A percentile compares a stretch with the other conserved stretches of the same genome.
Evolutionary conservation across 176 grass and related monocot genomes (phyloP).

Genomic region (Poa pratensis): DNA sequence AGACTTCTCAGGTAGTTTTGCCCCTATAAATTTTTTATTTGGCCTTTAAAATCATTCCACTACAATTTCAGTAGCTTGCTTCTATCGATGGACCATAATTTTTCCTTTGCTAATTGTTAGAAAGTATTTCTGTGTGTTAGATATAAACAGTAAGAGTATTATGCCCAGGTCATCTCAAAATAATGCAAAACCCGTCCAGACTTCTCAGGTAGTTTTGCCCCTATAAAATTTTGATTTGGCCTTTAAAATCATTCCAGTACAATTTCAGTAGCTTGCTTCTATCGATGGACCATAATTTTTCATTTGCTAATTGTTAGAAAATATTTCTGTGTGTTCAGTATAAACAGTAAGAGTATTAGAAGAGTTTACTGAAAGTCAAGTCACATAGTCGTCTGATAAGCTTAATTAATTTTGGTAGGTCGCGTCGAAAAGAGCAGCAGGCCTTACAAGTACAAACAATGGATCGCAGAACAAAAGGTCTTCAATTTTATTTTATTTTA

Average conservation of each 20-base stretch:
- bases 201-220: constrained; percentile 44
- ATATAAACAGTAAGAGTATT: neutral
- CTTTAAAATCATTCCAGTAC: constrained; percentile 16
- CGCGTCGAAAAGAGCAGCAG: constrained; percentile 24
- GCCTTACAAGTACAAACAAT: constrained; percentile 15
- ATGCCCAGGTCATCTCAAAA: constrained; percentile 39
- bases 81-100: constrained; percentile 10
- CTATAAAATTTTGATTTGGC: neutral
- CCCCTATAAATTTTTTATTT: neutral
- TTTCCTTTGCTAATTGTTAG: neutral
- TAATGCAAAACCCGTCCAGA: constrained; percentile 24
- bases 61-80: constrained; percentile 1
- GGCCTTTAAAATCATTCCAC: constrained; percentile 6
- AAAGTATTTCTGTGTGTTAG: constrained; percentile 1
- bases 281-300: constrained; percentile 1
- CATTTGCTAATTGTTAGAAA: neutral
- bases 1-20: constrained; percentile 45
- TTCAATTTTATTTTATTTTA: constrained; percentile 1
- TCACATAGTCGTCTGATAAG: constrained; percentile 8
- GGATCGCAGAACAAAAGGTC: constrained; percentile 54
- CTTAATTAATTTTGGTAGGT: constrained; percentile 40
- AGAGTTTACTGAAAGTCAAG: constrained; percentile 15
- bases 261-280: neutral
- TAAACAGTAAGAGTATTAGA: neutral
- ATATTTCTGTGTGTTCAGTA: neutral